Conservation (phyloP, 257 asterid species). For the Ocimum tenuiflorum region DNA sequence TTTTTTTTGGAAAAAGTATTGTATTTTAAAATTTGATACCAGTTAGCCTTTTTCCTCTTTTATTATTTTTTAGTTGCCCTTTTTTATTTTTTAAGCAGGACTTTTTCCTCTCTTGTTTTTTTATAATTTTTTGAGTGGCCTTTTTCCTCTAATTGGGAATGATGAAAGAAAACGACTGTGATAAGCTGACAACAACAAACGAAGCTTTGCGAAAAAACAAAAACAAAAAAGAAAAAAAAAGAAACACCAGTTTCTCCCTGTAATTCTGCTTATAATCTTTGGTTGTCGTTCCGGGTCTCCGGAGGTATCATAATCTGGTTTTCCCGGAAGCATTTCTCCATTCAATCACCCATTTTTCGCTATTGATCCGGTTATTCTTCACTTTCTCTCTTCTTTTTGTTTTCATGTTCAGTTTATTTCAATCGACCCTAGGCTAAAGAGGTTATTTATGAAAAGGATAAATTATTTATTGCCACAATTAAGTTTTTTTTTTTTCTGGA, state of each 20-base stretch:
- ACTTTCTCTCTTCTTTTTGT: background rate
- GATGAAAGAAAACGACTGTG: too few relatives aligned
- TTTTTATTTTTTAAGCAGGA: too few relatives aligned
- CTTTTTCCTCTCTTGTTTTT: too few relatives aligned
- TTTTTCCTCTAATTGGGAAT: too few relatives aligned
- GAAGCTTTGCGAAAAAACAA: too few relatives aligned
- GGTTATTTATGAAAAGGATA: background rate
- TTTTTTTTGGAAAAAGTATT: too few relatives aligned
- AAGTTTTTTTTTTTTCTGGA: background rate
- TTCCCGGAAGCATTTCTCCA: constrained; percentile 11
- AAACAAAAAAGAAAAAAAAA: too few relatives aligned
- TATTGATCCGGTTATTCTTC: constrained; percentile 25
- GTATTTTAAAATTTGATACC: too few relatives aligned
- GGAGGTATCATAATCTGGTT: constrained; percentile 20
- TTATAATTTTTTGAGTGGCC: too few relatives aligned
- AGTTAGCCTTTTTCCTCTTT: too few relatives aligned
- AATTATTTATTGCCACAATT: background rate
- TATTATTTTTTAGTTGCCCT: too few relatives aligned
- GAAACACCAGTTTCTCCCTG: constrained; percentile 22
- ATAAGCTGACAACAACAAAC: too few relatives aligned
- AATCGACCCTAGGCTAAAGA: background rate
- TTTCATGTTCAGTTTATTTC: background rate
- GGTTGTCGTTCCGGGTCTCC: constrained; percentile 15
- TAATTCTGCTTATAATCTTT: background rate
- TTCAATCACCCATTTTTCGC: constrained; percentile 12